Percentiles rank a stretch among this genome's conserved stretches.
Conservation (phyloP, 257 asterid species). For the Mentha longifolia region DNA sequence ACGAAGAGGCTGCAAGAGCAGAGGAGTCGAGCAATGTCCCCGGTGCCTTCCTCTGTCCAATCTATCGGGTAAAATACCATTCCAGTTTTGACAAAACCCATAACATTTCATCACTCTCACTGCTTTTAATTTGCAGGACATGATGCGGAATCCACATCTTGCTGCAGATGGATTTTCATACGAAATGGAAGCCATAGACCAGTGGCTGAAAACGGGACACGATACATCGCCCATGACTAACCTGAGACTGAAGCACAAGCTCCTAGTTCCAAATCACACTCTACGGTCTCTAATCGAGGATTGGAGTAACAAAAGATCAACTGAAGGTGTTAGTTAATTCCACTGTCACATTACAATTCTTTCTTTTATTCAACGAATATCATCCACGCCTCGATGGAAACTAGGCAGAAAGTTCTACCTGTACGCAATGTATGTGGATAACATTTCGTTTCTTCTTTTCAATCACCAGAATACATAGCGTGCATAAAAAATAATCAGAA, state of each 20-base stretch:
- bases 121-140: constrained; percentile 46
- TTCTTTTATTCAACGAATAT: not conserved
- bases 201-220: constrained; percentile 63
- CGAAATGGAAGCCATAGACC: constrained; percentile 65
- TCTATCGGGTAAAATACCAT: constrained; percentile 49
- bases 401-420: not conserved
- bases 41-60: constrained; percentile 61
- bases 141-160: constrained; percentile 69
- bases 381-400: not conserved
- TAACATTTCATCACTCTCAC: not conserved
- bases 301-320: constrained; percentile 48
- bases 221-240: constrained; percentile 75
- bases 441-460: no score
- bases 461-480: not conserved
- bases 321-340: not conserved
- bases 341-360: not conserved
- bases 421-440: not conserved
- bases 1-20: constrained; percentile 30
- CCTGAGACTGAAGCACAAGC: constrained; percentile 59
- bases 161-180: constrained; percentile 86
- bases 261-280: constrained; percentile 58
- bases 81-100: constrained; percentile 1
- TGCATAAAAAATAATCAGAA: no score
- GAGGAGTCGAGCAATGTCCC: constrained; percentile 45
- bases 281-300: constrained; percentile 65